These are phyloP conservation scores for Globisporangium sylvaticum DNA, from an alignment of 352 stramenopile species.

Conservation along the genomic window DNA sequence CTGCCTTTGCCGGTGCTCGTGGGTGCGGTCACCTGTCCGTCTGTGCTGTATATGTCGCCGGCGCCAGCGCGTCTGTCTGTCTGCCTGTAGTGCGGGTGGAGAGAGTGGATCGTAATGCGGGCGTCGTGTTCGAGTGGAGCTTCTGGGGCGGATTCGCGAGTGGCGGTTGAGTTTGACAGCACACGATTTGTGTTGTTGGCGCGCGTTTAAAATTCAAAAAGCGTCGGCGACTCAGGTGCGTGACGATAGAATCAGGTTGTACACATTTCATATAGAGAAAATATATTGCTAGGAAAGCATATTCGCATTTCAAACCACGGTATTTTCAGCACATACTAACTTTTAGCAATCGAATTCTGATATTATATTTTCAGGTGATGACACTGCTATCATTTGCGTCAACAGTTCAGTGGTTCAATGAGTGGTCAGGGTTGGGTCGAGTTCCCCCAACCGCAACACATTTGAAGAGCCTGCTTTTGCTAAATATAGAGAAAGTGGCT, in stretches of 20 bases:
- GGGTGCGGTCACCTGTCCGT: not conserved
- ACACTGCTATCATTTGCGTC: not conserved
- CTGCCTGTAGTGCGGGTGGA: not conserved
- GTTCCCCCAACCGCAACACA: too few species aligned
- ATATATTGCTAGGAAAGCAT: not conserved
- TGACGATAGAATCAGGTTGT: not conserved
- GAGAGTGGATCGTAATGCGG: not conserved
- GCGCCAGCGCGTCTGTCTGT: not conserved
- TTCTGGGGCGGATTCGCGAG: slow-evolving; percentile 8
- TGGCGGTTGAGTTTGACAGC: not conserved
- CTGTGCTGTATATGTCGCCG: not conserved
- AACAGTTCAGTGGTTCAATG: not conserved
- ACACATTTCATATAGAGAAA: not conserved
- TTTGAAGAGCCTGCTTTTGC: too few species aligned
- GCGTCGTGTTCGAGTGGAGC: not conserved
- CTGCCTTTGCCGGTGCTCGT: not conserved
- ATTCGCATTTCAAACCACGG: too few species aligned
- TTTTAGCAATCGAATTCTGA: not conserved
- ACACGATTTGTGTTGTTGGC: not conserved
- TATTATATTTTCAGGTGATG: not conserved
- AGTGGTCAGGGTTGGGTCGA: slow-evolving; percentile 1
- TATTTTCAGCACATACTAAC: too few species aligned
- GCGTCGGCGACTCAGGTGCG: not conserved
- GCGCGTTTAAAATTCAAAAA: slow-evolving; percentile 18
- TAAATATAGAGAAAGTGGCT: too few species aligned